A percentile compares a stretch with the other conserved stretches of the same genome.
phyloP scores from a whole-genome alignment of 768 basidiomycete species.

The Cystofilobasidium bisporidii region DNA sequence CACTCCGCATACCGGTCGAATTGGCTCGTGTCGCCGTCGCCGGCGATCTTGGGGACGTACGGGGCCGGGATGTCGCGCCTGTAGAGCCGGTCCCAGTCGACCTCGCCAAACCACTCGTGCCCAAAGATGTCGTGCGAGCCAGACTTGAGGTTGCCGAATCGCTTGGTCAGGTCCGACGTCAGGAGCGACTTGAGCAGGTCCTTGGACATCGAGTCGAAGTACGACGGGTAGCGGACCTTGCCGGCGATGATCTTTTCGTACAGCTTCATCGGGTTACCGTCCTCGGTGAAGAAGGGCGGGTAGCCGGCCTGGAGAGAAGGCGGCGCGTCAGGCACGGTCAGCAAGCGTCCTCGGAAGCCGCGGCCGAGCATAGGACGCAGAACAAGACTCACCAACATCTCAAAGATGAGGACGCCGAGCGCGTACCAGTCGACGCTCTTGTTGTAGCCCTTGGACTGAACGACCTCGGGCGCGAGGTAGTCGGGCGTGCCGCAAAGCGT shows the following conservation, averaged over 20 bases:
- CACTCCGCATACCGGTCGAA: constrained; percentile 44
- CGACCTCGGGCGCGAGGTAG: constrained; percentile 43
- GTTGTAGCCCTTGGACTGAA: constrained; percentile 43
- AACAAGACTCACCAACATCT: constrained; percentile 39
- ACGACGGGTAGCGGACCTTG: constrained; percentile 42
- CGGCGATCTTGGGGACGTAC: constrained; percentile 79
- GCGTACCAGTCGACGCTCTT: constrained; percentile 44
- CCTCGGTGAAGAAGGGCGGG: constrained; percentile 43
- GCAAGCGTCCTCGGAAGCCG: neutral
- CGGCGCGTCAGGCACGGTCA: neutral
- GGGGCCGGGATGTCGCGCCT: constrained; percentile 85
- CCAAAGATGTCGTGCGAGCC: constrained; percentile 41
- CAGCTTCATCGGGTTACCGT: constrained; percentile 43
- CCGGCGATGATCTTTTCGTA: constrained; percentile 43
- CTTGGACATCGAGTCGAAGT: constrained; percentile 41
- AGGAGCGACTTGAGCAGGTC: constrained; percentile 42
- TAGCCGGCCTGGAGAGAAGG: constrained; percentile 37
- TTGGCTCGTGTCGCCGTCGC: constrained; percentile 87
- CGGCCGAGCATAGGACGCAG: neutral
- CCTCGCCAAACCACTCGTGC: constrained; percentile 64
- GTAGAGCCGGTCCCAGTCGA: constrained; percentile 75
- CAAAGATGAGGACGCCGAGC: constrained; percentile 41
- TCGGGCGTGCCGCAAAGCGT: constrained; percentile 43
- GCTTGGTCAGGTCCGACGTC: constrained; percentile 40
- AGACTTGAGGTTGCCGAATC: constrained; percentile 40